A percentile compares a stretch with the other conserved stretches of the same genome.
Conservation (phyloP, 2,329 filamentous ascomycete genomes). For the Fusarium sarcochroum region DNA sequence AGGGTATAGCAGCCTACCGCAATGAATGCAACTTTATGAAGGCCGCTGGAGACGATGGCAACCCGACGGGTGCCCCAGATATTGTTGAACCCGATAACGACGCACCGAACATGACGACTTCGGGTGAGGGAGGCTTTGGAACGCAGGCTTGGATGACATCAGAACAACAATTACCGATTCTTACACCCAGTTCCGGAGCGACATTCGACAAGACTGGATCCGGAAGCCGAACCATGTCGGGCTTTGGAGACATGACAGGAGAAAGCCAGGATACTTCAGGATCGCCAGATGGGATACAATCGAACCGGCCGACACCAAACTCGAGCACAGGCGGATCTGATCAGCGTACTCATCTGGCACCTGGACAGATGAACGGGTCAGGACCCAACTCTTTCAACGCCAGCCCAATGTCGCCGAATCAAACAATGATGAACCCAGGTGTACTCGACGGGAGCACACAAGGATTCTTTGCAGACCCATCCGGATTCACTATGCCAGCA, state of each 20-base stretch:
- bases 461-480: slow-evolving; percentile 58
- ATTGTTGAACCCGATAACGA: slow-evolving; percentile 55
- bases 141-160: slow-evolving; percentile 56
- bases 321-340: slow-evolving; percentile 61
- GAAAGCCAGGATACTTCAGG: slow-evolving; percentile 62
- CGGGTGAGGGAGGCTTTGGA: slow-evolving; percentile 49
- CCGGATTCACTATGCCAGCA: slow-evolving; percentile 54
- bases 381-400: slow-evolving; percentile 64
- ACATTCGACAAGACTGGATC: slow-evolving; percentile 54
- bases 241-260: slow-evolving; percentile 62
- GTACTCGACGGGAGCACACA: slow-evolving; percentile 55
- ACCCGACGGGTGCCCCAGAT: slow-evolving; percentile 57
- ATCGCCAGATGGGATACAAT: slow-evolving; percentile 65
- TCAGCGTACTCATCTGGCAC: slow-evolving; percentile 46
- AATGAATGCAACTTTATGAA: slow-evolving; percentile 63
- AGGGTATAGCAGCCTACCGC: slow-evolving; percentile 61
- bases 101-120: slow-evolving; percentile 40
- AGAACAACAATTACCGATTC: slow-evolving; percentile 57
- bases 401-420: slow-evolving; percentile 64
- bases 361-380: slow-evolving; percentile 55
- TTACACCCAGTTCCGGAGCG: slow-evolving; percentile 53
- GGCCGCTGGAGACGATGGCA: slow-evolving; percentile 56
- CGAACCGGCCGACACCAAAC: slow-evolving; percentile 71
- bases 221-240: slow-evolving; percentile 48
- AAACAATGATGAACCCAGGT: slow-evolving; percentile 56